Conservation (phyloP, 2,329 filamentous ascomycete species). For the Lasiodiplodia sp. region DNA sequence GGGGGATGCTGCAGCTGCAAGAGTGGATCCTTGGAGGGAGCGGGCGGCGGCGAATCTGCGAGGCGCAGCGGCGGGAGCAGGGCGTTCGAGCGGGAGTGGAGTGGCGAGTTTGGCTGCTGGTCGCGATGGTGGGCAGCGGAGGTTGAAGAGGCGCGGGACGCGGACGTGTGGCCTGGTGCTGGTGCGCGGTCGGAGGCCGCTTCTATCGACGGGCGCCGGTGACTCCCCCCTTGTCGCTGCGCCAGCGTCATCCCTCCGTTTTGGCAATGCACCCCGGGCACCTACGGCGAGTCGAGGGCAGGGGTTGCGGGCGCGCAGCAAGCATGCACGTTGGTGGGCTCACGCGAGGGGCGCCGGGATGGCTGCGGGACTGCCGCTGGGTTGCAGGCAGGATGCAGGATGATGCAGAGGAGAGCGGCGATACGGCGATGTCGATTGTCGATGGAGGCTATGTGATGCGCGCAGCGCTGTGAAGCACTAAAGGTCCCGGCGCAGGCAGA, state of each 20-base stretch:
- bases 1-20: not conserved
- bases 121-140: not conserved
- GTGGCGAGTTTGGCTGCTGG: conserved; percentile 15
- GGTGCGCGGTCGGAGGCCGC: conserved; percentile 19
- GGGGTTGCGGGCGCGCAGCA: conserved; percentile 10
- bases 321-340: conserved; percentile 14
- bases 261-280: conserved; percentile 9
- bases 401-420: conserved; percentile 3
- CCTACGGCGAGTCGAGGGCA: conserved; percentile 11
- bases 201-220: conserved; percentile 17
- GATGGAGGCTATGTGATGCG: conserved; percentile 8
- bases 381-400: conserved; percentile 5
- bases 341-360: conserved; percentile 21
- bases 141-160: conserved; percentile 4
- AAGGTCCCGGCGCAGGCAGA: not conserved
- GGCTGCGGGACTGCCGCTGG: conserved; percentile 15
- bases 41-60: not conserved
- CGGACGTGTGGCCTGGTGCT: conserved; percentile 2
- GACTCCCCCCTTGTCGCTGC: conserved; percentile 14
- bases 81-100: not conserved
- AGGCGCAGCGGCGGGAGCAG: conserved; percentile 16
- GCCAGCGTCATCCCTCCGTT: conserved; percentile 15
- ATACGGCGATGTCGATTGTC: not conserved
- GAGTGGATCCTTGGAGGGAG: not conserved
- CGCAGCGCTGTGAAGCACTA: not conserved